Conservation (phyloP, 2,329 filamentous ascomycete species). For the Cadophora malorum region DNA sequence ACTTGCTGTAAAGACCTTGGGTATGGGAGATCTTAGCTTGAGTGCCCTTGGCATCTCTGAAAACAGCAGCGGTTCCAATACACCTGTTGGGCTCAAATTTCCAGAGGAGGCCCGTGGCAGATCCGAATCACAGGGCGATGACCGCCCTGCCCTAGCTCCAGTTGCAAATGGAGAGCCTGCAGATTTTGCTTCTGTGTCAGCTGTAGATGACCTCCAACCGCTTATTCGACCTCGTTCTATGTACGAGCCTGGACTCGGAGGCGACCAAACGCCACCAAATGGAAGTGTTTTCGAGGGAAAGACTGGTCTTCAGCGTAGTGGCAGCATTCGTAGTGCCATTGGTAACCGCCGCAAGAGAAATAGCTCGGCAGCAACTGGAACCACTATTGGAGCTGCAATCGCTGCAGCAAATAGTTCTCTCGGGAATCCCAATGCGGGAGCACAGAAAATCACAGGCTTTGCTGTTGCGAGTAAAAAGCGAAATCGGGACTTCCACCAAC, state of each 20-base stretch:
- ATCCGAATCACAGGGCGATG: constrained; percentile 39
- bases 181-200: constrained; percentile 33
- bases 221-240: constrained; percentile 54
- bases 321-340: constrained; percentile 70
- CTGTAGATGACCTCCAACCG: constrained; percentile 38
- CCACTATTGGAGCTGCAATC: constrained; percentile 73
- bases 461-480: constrained; percentile 95
- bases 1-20: constrained; percentile 85
- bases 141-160: constrained; percentile 23
- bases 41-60: constrained; percentile 84
- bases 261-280: constrained; percentile 69
- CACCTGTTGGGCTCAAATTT: constrained; percentile 62
- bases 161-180: constrained; percentile 29
- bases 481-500: constrained; percentile 90
- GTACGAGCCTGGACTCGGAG: constrained; percentile 56
- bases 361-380: constrained; percentile 71
- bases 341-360: constrained; percentile 74
- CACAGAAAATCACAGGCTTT: constrained; percentile 88
- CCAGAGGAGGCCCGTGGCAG: constrained; percentile 49
- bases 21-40: constrained; percentile 85
- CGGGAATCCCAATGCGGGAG: constrained; percentile 64
- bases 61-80: constrained; percentile 58
- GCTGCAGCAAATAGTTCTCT: constrained; percentile 73
- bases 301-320: constrained; percentile 56
- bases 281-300: constrained; percentile 71